phyloP scores from a whole-genome alignment of 2,329 filamentous ascomycete genomes.

The Macrophomina pseudophaseolina region DNA sequence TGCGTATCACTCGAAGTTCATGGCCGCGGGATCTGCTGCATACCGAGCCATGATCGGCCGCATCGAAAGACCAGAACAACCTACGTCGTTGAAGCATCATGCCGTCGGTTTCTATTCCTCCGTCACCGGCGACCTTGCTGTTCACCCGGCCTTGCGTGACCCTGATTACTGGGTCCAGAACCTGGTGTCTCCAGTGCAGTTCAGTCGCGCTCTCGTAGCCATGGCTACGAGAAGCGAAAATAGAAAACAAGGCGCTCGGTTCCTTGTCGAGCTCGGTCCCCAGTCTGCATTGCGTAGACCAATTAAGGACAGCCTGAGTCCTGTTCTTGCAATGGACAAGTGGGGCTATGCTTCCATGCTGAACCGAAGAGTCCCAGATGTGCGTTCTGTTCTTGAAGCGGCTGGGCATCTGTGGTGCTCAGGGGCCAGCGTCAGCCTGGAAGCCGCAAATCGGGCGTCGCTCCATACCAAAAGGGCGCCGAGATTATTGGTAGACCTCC shows the following conservation, averaged over 20 bases:
- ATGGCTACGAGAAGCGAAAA: slow-evolving; percentile 18
- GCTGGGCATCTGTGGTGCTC: slow-evolving; percentile 32
- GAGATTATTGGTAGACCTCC: slow-evolving; percentile 33
- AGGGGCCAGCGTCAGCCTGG: slow-evolving; percentile 26
- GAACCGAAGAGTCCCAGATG: background rate
- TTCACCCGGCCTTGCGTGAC: background rate
- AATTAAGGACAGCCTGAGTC: slow-evolving; percentile 15
- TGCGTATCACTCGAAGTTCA: slow-evolving; percentile 31
- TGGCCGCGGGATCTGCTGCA: slow-evolving; percentile 26
- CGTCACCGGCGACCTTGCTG: slow-evolving; percentile 1
- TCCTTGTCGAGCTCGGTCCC: slow-evolving; percentile 36
- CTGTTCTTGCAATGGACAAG: slow-evolving; percentile 30
- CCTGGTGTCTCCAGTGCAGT: slow-evolving; percentile 44
- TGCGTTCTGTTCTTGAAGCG: slow-evolving; percentile 23
- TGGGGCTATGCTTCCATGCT: slow-evolving; percentile 10
- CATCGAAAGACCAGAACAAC: background rate
- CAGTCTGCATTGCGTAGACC: slow-evolving; percentile 37
- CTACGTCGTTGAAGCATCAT: background rate
- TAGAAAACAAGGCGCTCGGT: background rate
- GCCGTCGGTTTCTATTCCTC: slow-evolving; percentile 7
- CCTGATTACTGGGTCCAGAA: slow-evolving; percentile 46
- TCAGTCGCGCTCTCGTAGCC: slow-evolving; percentile 38
- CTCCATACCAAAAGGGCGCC: slow-evolving; percentile 5
- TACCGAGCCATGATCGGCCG: background rate
- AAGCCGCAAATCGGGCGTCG: slow-evolving; percentile 29